phyloP scores from a whole-genome alignment of 768 basidiomycete genomes.

The Phaeotremella skinneri region DNA sequence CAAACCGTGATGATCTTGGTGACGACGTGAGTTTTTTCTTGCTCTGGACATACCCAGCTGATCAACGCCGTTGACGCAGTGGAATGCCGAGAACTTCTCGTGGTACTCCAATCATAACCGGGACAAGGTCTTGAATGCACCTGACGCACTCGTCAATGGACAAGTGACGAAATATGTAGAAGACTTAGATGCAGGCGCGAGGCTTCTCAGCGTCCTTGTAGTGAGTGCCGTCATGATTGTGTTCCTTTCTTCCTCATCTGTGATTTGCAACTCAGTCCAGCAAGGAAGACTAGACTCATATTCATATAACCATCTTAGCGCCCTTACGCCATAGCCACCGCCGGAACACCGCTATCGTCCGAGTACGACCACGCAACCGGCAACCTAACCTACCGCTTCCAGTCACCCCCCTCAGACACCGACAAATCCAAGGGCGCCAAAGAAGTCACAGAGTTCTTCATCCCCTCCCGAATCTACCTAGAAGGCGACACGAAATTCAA shows the following conservation, averaged over 20 bases:
- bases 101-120: slow-evolving; percentile 66
- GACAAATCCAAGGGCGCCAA: neutral
- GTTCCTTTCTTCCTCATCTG: too few species aligned
- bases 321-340: slow-evolving; percentile 86
- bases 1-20: slow-evolving; percentile 72
- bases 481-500: slow-evolving; percentile 14
- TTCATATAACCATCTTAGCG: slow-evolving; percentile 53
- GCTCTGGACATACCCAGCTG: slow-evolving; percentile 2
- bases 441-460: slow-evolving; percentile 39
- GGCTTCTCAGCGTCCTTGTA: slow-evolving; percentile 74
- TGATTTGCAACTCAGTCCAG: neutral
- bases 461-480: slow-evolving; percentile 32
- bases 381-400: slow-evolving; percentile 32
- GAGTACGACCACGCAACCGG: slow-evolving; percentile 58
- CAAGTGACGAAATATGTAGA: neutral
- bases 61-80: slow-evolving; percentile 52
- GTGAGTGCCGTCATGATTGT: slow-evolving; percentile 43
- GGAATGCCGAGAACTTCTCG: slow-evolving; percentile 97
- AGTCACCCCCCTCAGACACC: slow-evolving; percentile 13
- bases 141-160: neutral
- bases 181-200: slow-evolving; percentile 77
- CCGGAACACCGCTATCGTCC: slow-evolving; percentile 73
- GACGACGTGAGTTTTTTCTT: slow-evolving; percentile 55
- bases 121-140: slow-evolving; percentile 11
- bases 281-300: neutral